Base-by-base conservation (phyloP, 495 filamentous ascomycete genomes). In the Parathielavia hyrcaniae region DNA sequence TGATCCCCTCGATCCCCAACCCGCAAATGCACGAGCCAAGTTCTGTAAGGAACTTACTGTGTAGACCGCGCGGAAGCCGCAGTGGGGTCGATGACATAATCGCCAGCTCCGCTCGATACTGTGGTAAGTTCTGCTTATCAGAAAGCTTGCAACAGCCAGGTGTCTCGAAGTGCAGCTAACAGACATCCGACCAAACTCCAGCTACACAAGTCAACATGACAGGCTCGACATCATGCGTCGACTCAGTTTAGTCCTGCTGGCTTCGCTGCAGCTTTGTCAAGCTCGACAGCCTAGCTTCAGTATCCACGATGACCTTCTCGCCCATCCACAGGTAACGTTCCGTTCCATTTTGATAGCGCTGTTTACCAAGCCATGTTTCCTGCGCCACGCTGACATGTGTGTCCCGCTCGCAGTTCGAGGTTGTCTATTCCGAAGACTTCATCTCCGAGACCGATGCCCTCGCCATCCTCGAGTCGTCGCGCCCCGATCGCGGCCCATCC, bases 291-390 rank as follows among this genome's bases (percentile, higher is more conserved):
- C 68, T 9, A 65, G 73, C 41, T 79, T 79, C 59, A 79, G 75
- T 63, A 86, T 96, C 35, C 83, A 95, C 64, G 91, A 97, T 67
- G 93, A 98, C 70, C 69, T 98, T 11, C 78, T 96, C 38, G 92
- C 93, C 20, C 90, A 87, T 76, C 93, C 93, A 26, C 93, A 97
- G 77, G 90, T 95, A 73, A n/a, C n/a, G n/a, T n/a, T n/a, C n/a
- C 35, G 75, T 68, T 50, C 36, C n/a, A 1, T 6, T 23, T n/a
- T 12, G 5, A 13, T 5, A 23, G 35, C 20, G 6, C n/a, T 30
- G 14, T 10, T 13, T 5, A 11, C 1, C 43, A 22, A 4, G 5
- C 2, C 0, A 22, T 45, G 40, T 5, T 30, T 30, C 40, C 16
- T 4, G 17, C 17, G 16, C 32, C 12, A 40, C 47, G 49, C 43